Evolutionary conservation across 257 asterid genomes (phyloP), one percentile per base, ranked within the genome.

Genomic region (Henckelia pumila): DNA sequence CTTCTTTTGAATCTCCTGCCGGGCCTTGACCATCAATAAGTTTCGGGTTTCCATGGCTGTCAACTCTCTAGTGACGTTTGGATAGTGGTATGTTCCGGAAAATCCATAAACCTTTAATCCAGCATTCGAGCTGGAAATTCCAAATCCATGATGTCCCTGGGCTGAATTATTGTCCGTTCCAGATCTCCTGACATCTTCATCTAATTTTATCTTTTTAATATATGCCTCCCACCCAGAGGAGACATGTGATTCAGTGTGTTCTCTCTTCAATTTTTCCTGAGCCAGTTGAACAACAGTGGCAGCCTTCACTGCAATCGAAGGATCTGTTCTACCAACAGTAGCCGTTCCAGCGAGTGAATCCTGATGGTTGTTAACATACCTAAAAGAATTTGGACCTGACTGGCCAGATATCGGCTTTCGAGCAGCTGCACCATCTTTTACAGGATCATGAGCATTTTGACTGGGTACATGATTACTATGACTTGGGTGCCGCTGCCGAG

Each of bases 261-360:
- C 85, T 70, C 92, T 87, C 82, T 85, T 89, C 82, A 80, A 44
- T 76, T 69, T 85, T 26, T 69, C 70, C 40, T 70, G 84, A n/a
- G 74, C 76, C 61, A 75, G 76, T 66, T 72, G 81, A 68, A 75
- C 78, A 69, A 76, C 81, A 57, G 28, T 66, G 21, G 81, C 76
- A 47, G 81, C 81, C 71, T 75, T 79, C 28, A 69, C 64, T 0
- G 66, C 78, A 73, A 86, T 72, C 22, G 84, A 81, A 70, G 86
- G 89, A 73, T 86, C 88, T 4, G 58, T 64, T 73, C 59, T 71
- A 55, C 70, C 77, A 63, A 64, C 72, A 73, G 63, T 53, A 73
- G 74, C 78, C 58, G 68, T 69, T 60, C 71, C 73, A 37, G 71
- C 22, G 59, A 35, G 53, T 33, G 64, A 57, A 35, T 56, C 71